phyloP scores from a whole-genome alignment of 192 early-diverging fungal genomes.

The Mortierella claussenii region DNA sequence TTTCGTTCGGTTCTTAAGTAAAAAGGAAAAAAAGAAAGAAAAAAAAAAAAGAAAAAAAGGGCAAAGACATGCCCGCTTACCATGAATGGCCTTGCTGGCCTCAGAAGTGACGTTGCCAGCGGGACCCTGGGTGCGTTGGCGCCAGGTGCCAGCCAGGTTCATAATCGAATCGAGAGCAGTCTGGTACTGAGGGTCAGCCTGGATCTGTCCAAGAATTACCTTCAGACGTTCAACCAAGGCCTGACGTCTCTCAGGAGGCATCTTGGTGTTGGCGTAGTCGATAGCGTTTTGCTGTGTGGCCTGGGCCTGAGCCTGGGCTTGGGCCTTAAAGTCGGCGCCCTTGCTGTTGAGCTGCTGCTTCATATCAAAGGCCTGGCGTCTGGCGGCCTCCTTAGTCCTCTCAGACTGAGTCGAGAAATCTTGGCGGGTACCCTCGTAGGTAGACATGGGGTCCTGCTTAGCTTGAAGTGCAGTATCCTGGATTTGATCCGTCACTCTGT shows the following conservation, averaged over 20 bases:
- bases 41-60: neutral
- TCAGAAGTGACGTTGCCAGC: conserved; percentile 7
- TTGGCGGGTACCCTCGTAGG: neutral
- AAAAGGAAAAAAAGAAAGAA: neutral
- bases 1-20: neutral
- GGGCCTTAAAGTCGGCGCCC: conserved; percentile 5
- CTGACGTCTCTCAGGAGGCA: conserved; percentile 42
- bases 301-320: conserved; percentile 1
- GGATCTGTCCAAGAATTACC: conserved; percentile 41
- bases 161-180: conserved; percentile 45
- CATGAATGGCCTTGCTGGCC: conserved; percentile 19
- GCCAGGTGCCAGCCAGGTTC: conserved; percentile 41
- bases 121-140: conserved; percentile 15
- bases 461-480: conserved; percentile 5
- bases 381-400: neutral
- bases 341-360: conserved; percentile 4
- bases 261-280: conserved; percentile 24
- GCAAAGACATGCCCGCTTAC: conserved; percentile 1
- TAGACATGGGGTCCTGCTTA: conserved; percentile 12
- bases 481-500: neutral
- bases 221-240: conserved; percentile 50
- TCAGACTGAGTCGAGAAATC: neutral
- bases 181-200: conserved; percentile 55
- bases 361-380: conserved; percentile 3
- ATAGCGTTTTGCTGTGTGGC: conserved; percentile 20